A percentile compares a stretch with the other conserved stretches of the same genome.
Conservation (phyloP, 2,329 filamentous ascomycete genomes). For the Aspergillus viridinutans region DNA sequence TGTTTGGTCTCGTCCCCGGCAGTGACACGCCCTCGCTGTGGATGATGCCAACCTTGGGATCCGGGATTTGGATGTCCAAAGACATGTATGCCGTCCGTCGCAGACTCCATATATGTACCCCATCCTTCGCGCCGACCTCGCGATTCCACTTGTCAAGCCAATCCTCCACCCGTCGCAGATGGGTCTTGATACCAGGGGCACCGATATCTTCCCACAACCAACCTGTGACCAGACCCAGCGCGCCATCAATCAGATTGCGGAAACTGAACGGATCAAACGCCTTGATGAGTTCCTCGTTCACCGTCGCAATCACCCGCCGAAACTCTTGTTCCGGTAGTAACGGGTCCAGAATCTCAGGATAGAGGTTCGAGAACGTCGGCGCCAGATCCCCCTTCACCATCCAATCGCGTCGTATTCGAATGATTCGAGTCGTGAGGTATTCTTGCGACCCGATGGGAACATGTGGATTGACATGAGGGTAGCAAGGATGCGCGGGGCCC, state of each 20-base stretch:
- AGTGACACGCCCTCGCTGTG: conserved; percentile 34
- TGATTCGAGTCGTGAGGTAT: conserved; percentile 76
- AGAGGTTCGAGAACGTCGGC: conserved; percentile 89
- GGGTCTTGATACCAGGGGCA: conserved; percentile 67
- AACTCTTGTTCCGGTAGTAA: conserved; percentile 84
- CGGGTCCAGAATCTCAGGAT: conserved; percentile 91
- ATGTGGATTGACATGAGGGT: conserved; percentile 87
- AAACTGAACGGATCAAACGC: conserved; percentile 74
- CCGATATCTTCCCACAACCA: conserved; percentile 95
- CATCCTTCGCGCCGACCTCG: conserved; percentile 55
- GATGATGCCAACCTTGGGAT: conserved; percentile 46
- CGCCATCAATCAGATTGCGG: conserved; percentile 73
- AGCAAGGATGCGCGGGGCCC: conserved; percentile 93
- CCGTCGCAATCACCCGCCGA: conserved; percentile 70
- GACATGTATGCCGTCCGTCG: conserved; percentile 83
- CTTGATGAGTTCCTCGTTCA: conserved; percentile 73
- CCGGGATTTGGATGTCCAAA: conserved; percentile 49
- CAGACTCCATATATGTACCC: conserved; percentile 72
- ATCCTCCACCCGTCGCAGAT: conserved; percentile 65
- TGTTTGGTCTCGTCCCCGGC: conserved; percentile 33
- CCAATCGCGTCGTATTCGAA: conserved; percentile 89
- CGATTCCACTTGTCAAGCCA: conserved; percentile 88
- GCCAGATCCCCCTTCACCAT: conserved; percentile 83
- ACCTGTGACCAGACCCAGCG: conserved; percentile 77
- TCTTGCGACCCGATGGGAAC: conserved; percentile 73